These are phyloP conservation scores for Wickerhamiella pararugosa DNA, from an alignment of 1,139 yeast species.

Conservation along the genomic window DNA sequence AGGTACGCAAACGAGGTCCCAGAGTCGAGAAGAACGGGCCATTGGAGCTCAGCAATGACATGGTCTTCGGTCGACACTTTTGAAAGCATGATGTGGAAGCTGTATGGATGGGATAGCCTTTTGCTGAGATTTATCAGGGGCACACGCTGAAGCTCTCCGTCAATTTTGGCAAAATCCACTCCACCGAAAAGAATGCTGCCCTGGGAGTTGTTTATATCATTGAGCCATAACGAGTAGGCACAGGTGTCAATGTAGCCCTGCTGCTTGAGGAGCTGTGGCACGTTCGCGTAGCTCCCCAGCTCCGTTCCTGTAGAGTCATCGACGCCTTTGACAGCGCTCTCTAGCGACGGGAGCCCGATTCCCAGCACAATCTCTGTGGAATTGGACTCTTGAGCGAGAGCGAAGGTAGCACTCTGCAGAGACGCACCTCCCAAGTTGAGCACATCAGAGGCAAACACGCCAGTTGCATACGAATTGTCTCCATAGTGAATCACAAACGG, in stretches of 20 bases:
- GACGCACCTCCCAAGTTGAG: slow-evolving; percentile 27
- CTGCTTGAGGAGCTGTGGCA: slow-evolving; percentile 33
- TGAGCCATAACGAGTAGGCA: slow-evolving; percentile 42
- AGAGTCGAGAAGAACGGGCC: slow-evolving; percentile 18
- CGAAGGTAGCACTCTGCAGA: slow-evolving; percentile 31
- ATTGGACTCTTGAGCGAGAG: slow-evolving; percentile 31
- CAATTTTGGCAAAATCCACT: slow-evolving; percentile 37
- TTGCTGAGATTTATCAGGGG: slow-evolving; percentile 17
- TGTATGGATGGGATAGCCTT: slow-evolving; percentile 12
- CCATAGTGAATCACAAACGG: slow-evolving; percentile 20
- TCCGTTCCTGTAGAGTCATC: not conserved
- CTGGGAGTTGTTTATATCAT: slow-evolving; percentile 26
- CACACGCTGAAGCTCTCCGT: slow-evolving; percentile 29
- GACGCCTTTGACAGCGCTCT: slow-evolving; percentile 2
- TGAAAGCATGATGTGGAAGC: slow-evolving; percentile 13
- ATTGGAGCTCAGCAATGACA: slow-evolving; percentile 12
- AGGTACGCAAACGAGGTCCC: slow-evolving; percentile 22
- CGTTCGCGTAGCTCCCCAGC: slow-evolving; percentile 23
- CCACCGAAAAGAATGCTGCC: slow-evolving; percentile 47
- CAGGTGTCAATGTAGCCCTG: slow-evolving; percentile 35
- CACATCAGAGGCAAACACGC: slow-evolving; percentile 36
- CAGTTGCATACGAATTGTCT: slow-evolving; percentile 26
- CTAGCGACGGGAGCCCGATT: slow-evolving; percentile 27
- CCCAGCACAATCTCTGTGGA: slow-evolving; percentile 39
- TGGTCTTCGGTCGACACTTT: slow-evolving; percentile 9